Evolutionary conservation across 2,329 filamentous ascomycete genomes (phyloP), one percentile per base, ranked within the genome.

Genomic region (Colletotrichum limetticola): DNA sequence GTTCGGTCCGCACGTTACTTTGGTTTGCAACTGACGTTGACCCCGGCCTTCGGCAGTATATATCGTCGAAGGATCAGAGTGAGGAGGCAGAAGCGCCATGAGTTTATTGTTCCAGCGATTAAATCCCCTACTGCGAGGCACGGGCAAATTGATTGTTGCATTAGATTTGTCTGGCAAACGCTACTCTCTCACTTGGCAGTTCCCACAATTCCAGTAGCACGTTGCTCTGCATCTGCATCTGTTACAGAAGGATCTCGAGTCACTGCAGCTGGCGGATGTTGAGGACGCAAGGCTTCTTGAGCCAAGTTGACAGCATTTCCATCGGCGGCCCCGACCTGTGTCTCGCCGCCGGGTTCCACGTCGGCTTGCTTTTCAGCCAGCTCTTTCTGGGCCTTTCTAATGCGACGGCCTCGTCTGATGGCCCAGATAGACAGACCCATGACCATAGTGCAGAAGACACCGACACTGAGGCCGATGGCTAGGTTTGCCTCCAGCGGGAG

Each of bases 321-420:
- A n/a, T 24, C 52, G 6, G 19, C 52, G 57, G 22, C 26, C 30
- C 32, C 35, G 7, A 5, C 16, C 16, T 2, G 49, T 35, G 14
- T 9, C 5, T 30, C 19, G 19, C 7, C 35, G 2, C 16, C 53
- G 24, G 24, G 28, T 26, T 63, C 49, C 14, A 35, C 16, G 30
- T 63, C 46, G 6, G 22, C 19, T 7, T 70, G 70, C 35, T 65
- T 65, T 56, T 26, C 66, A 19, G 26, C 55, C 26, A 65, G 14
- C 28, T 73, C 61, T 28, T 32, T 52, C 56, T 66, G 60, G 1
- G 30, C 66, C 22, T 60, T 32, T 7, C 66, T 74, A 3, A 70
- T 56, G 19, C 66, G 60, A 8, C 70, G 65, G 28, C 70, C 69
- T 4, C 70, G 24, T 66, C 28, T 32, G 52, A 67, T 22, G 22